phyloP scores from a whole-genome alignment of 805 yeast genomes.

The Diddensiella caesifluorescens region DNA sequence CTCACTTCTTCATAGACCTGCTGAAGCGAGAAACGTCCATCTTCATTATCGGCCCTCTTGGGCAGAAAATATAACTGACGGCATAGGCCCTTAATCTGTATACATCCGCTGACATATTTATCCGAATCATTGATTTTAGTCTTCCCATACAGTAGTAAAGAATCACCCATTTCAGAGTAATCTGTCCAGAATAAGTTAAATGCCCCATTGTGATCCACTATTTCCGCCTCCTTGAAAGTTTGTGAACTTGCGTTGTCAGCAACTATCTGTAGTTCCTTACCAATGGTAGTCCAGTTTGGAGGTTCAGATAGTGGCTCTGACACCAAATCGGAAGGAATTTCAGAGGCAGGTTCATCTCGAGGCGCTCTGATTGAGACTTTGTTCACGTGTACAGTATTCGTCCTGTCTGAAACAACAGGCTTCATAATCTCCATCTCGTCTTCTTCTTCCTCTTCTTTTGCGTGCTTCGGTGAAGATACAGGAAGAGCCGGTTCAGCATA shows the following conservation, averaged over 20 bases:
- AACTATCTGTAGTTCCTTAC: conserved; percentile 2
- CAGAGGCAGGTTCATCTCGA: background rate
- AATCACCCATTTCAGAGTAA: conserved; percentile 68
- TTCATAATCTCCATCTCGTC: conserved; percentile 39
- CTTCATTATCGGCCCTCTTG: conserved; percentile 34
- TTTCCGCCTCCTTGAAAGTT: background rate
- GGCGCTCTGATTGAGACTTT: conserved; percentile 5
- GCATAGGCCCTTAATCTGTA: conserved; percentile 63
- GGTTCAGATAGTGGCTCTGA: background rate
- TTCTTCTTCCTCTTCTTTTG: conserved; percentile 30
- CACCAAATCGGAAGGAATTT: conserved; percentile 1
- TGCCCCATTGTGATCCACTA: conserved; percentile 43
- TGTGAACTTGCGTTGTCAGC: conserved; percentile 1
- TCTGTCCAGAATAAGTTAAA: conserved; percentile 88
- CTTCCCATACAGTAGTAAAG: conserved; percentile 76
- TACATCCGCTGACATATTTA: conserved; percentile 62
- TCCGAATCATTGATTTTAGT: conserved; percentile 49
- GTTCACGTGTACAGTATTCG: conserved; percentile 1
- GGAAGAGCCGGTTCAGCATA: conserved; percentile 2
- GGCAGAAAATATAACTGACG: conserved; percentile 80
- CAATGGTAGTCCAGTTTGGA: conserved; percentile 7
- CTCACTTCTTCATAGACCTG: conserved; percentile 77
- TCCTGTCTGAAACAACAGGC: background rate
- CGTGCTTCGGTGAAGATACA: conserved; percentile 1
- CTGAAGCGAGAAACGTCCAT: no score